Base-by-base conservation (phyloP, 805 yeast species). In the Yarrowia bubula region DNA sequence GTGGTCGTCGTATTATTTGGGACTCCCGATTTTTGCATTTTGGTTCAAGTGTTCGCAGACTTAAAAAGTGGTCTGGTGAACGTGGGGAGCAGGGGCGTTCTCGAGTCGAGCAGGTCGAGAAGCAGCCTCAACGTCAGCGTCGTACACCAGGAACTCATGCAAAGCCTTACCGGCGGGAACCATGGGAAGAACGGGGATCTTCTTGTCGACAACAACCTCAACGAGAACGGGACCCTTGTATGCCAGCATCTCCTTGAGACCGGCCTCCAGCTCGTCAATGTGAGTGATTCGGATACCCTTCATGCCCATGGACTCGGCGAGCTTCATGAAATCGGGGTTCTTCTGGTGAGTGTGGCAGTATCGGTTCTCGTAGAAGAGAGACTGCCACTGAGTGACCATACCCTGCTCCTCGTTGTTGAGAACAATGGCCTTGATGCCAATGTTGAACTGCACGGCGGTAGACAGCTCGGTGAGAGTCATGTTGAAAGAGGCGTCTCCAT, bases 311-410 rank as follows among this genome's bases (percentile, higher is more conserved):
- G 97, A 88, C 60, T 95, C 97, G 18, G 97, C 96, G 65, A 95
- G 81, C 77, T 89, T 90, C 82, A 90, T 85, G 75, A 92, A 95
- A 78, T 95, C 88, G 66, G 99, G 99, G 78, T 95, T 95, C 66
- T 83, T 75, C 80, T 95, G 99, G 79, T 95, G 98, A 28, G 99
- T 93, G 79, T 95, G 98, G n/a, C 98, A 84, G 77, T 90, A 95
- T 79, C 99, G 86, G 79, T 93, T 93, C 77, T 93, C 96, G 79
- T 95, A 95, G 82, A 95, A 95, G 68, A 95, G 81, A 11, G 97
- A 89, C 81, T 95, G 99, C 99, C 99, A 95, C 78, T 95, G 99
- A 13, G 98, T 93, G 65, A 95, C 99, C 99, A 95, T 95, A 75
- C 99, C 99, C 81, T 95, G 99, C 81, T 95, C 99, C 80, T 93